phyloP scores from a whole-genome alignment of 2,329 filamentous ascomycete genomes.

The Calonectria montana region DNA sequence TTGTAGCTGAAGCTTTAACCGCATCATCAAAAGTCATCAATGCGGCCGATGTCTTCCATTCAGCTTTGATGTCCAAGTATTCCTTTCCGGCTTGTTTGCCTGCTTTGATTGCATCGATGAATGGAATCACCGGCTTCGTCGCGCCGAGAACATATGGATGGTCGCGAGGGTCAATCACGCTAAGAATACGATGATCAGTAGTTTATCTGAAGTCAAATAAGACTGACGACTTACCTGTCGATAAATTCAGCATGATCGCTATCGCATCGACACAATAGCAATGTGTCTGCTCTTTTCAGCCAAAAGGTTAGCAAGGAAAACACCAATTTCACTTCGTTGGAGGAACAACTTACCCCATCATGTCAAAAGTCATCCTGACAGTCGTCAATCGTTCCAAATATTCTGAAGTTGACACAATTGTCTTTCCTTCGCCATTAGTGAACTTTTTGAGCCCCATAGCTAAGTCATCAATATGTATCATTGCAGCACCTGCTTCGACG shows the following conservation, averaged over 20 bases:
- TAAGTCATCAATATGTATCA: background rate
- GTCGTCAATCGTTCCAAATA: background rate
- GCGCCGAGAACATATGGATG: background rate
- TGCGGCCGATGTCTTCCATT: background rate
- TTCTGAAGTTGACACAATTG: background rate
- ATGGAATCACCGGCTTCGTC: background rate
- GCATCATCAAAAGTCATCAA: constrained; percentile 5
- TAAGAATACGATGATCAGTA: background rate
- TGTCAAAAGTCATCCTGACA: background rate
- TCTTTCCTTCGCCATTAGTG: background rate
- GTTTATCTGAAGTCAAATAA: background rate
- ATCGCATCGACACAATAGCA: background rate
- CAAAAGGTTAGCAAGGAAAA: background rate
- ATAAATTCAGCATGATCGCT: background rate
- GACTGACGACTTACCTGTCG: background rate
- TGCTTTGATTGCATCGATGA: background rate
- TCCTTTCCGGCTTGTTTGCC: background rate
- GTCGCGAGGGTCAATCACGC: background rate
- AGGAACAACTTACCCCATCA: background rate
- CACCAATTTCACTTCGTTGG: background rate
- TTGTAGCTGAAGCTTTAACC: background rate
- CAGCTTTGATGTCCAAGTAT: background rate
- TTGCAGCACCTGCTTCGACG: background rate
- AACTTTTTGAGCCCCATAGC: background rate
- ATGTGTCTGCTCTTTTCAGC: background rate